Evolutionary conservation across 805 yeast genomes (phyloP).

Genomic region (Sugiyamaella lignohabitans): DNA sequence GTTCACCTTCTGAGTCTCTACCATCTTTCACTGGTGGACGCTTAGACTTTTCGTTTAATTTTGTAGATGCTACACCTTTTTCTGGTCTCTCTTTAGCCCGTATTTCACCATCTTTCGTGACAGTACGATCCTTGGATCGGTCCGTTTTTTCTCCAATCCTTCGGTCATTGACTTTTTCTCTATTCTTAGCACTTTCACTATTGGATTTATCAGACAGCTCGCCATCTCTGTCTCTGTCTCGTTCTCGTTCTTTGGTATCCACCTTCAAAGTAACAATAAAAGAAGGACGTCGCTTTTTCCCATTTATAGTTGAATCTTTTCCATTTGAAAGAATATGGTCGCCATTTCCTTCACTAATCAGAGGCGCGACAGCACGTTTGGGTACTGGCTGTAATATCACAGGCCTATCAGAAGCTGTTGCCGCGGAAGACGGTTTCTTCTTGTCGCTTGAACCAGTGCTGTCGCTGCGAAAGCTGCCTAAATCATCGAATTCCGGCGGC

Average conservation of each 20-base stretch:
- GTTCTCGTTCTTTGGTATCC: neutral
- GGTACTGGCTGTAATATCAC: constrained; percentile 14
- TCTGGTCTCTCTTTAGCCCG: neutral
- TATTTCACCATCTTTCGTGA: neutral
- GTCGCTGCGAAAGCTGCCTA: neutral
- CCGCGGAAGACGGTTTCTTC: too few species aligned
- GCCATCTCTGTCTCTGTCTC: neutral
- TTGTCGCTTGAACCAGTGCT: too few species aligned
- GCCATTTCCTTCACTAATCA: constrained; percentile 1
- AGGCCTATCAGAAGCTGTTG: neutral
- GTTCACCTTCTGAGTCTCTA: neutral
- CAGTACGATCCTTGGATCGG: neutral
- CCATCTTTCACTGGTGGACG: neutral
- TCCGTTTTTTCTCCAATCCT: too few species aligned
- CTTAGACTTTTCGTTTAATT: too few species aligned
- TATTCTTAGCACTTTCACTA: neutral
- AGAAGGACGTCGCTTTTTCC: constrained; percentile 10
- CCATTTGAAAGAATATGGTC: too few species aligned
- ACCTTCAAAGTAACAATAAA: constrained; percentile 14
- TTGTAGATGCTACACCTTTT: too few species aligned
- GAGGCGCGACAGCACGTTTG: constrained; percentile 4
- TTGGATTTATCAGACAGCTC: neutral
- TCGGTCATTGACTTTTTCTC: neutral
- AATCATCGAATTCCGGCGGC: constrained; percentile 30
- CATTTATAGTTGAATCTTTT: neutral